phyloP scores from a whole-genome alignment of 208 protist species.

The Jaenimonas drosophilae region DNA sequence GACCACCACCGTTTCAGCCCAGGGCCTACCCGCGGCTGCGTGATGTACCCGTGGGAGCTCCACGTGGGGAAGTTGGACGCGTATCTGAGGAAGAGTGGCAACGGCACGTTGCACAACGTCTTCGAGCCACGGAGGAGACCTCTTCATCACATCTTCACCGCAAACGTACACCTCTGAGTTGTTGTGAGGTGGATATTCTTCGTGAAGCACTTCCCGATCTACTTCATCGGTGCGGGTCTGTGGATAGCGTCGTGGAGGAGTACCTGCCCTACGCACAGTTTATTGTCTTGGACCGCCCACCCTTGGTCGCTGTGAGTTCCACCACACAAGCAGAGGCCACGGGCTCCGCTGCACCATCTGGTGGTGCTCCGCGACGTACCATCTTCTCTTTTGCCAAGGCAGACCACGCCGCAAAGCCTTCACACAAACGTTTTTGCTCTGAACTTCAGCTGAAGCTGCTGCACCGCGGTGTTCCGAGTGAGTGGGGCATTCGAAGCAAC shows the following conservation, averaged over 20 bases:
- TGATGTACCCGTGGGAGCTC: constrained; percentile 8
- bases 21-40: constrained; percentile 51
- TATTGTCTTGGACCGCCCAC: constrained; percentile 41
- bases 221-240: constrained; percentile 28
- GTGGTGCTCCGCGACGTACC: constrained; percentile 4
- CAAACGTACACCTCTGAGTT: too few relatives aligned
- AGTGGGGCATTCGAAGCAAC: neutral
- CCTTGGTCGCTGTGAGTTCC: neutral
- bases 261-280: constrained; percentile 47
- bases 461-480: neutral
- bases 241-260: constrained; percentile 39
- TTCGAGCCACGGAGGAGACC: neutral
- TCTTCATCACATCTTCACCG: too few relatives aligned
- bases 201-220: constrained; percentile 42
- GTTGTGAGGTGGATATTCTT: constrained; percentile 37
- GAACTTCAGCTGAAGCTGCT: constrained; percentile 1
- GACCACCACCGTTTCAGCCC: constrained; percentile 47
- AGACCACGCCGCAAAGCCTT: constrained; percentile 11
- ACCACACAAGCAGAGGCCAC: neutral
- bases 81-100: constrained; percentile 1
- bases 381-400: constrained; percentile 17
- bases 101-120: neutral
- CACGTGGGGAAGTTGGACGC: neutral
- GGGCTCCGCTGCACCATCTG: neutral
- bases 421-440: constrained; percentile 3